Conservation (phyloP, 2,329 filamentous ascomycete genomes). For the Didymella pinodella region DNA sequence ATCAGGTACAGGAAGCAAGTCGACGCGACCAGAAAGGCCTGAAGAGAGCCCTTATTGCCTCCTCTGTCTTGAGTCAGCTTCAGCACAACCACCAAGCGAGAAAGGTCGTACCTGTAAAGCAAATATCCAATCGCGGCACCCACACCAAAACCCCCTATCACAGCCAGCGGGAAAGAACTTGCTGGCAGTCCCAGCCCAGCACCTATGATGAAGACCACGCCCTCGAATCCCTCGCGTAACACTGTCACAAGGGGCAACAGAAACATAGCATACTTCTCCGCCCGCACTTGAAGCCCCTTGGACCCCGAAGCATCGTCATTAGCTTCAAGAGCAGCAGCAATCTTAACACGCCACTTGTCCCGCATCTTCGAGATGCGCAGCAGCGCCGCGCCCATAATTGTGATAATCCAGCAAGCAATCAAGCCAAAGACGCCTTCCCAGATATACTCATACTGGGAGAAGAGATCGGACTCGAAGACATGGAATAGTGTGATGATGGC, state of each 20-base stretch:
- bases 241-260: constrained; percentile 84
- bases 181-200: constrained; percentile 79
- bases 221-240: constrained; percentile 82
- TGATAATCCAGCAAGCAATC: constrained; percentile 80
- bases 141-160: constrained; percentile 73
- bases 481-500: constrained; percentile 77
- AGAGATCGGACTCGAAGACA: constrained; percentile 69
- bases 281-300: constrained; percentile 65
- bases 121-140: constrained; percentile 73
- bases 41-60: constrained; percentile 67
- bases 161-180: constrained; percentile 76
- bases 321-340: constrained; percentile 71
- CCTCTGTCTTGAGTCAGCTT: constrained; percentile 43
- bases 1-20: constrained; percentile 85
- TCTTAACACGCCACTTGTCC: constrained; percentile 85
- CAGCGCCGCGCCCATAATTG: constrained; percentile 77
- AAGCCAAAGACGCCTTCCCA: constrained; percentile 82
- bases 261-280: constrained; percentile 84
- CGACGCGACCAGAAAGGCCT: constrained; percentile 77
- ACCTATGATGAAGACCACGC: constrained; percentile 84
- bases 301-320: constrained; percentile 52
- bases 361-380: constrained; percentile 82
- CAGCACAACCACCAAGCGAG: constrained; percentile 48
- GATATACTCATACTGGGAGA: constrained; percentile 73
- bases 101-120: constrained; percentile 61